These are phyloP conservation scores for Kandelia obovata DNA, from an alignment of 345 rosid species.

Conservation along the genomic window DNA sequence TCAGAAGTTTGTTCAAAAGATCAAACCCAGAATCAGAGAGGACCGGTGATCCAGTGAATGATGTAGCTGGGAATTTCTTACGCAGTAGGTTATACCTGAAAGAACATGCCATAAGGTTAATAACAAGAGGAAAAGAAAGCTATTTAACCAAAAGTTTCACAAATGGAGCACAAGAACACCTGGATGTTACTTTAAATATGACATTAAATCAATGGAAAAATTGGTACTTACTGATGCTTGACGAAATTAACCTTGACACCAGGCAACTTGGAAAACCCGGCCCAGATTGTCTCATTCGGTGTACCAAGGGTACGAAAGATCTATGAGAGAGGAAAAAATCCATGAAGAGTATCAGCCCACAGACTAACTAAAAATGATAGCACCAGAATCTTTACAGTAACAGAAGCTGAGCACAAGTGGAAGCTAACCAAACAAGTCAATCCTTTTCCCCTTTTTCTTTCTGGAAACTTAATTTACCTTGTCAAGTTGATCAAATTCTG, in stretches of 20 bases:
- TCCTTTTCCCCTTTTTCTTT: not conserved
- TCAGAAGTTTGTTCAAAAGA: constrained; percentile 81
- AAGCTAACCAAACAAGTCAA: not conserved
- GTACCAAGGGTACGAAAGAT: constrained; percentile 87
- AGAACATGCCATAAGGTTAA: constrained; percentile 45
- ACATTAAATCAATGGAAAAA: constrained; percentile 18
- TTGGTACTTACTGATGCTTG: constrained; percentile 83
- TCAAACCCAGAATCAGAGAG: constrained; percentile 98
- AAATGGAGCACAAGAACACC: constrained; percentile 48
- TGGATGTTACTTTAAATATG: constrained; percentile 22
- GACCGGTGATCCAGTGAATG: constrained; percentile 94
- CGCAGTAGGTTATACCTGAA: constrained; percentile 94
- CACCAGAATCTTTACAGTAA: not conserved
- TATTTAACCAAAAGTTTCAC: constrained; percentile 43
- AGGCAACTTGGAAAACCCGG: constrained; percentile 87
- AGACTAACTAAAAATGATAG: not conserved
- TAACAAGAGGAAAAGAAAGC: constrained; percentile 29
- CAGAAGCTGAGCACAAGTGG: not conserved
- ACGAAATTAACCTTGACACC: constrained; percentile 96
- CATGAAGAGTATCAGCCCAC: no score
- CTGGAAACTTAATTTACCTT: constrained; percentile 47
- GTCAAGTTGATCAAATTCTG: constrained; percentile 95
- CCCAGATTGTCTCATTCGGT: constrained; percentile 95
- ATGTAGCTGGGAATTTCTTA: constrained; percentile 90
- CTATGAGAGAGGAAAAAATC: constrained; percentile 36